Evolutionary conservation across 805 yeast genomes (phyloP).

Genomic region (Barnettozyma populi): DNA sequence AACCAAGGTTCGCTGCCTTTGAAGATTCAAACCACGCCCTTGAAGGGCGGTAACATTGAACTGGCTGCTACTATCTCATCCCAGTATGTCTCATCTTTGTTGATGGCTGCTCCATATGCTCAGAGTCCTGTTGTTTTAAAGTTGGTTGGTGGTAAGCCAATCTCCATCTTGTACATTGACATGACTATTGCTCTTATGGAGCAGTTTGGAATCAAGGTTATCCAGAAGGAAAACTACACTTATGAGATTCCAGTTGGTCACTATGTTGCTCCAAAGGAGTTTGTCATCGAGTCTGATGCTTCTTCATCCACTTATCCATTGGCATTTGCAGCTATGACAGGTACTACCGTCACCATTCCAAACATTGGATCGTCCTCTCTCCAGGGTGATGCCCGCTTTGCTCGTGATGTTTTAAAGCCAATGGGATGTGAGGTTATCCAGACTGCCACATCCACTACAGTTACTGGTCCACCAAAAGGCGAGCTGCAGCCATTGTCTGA

Average conservation of each 20-base stretch:
- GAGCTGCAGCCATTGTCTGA: constrained; percentile 59
- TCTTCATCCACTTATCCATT: constrained; percentile 96
- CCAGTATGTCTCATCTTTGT: constrained; percentile 91
- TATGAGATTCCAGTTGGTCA: constrained; percentile 85
- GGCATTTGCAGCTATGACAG: constrained; percentile 96
- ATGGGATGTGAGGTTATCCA: constrained; percentile 94
- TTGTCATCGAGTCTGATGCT: constrained; percentile 93
- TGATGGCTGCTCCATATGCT: constrained; percentile 98
- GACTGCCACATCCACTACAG: constrained; percentile 82
- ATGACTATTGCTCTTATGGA: constrained; percentile 97
- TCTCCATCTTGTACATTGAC: constrained; percentile 90
- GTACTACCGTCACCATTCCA: constrained; percentile 88
- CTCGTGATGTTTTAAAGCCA: constrained; percentile 83
- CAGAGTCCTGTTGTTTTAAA: constrained; percentile 79
- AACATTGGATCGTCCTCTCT: constrained; percentile 87
- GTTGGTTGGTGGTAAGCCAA: constrained; percentile 94
- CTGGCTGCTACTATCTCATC: constrained; percentile 95
- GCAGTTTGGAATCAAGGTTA: constrained; percentile 77
- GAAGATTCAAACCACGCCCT: constrained; percentile 63
- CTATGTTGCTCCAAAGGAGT: constrained; percentile 76
- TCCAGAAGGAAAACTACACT: constrained; percentile 72
- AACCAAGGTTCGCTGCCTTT: constrained; percentile 82
- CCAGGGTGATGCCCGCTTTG: constrained; percentile 97
- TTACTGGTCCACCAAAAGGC: constrained; percentile 79
- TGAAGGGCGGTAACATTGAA: constrained; percentile 89